These are phyloP conservation scores for Quillaja saponaria DNA, from an alignment of 306 rosid species.

Conservation along the genomic window DNA sequence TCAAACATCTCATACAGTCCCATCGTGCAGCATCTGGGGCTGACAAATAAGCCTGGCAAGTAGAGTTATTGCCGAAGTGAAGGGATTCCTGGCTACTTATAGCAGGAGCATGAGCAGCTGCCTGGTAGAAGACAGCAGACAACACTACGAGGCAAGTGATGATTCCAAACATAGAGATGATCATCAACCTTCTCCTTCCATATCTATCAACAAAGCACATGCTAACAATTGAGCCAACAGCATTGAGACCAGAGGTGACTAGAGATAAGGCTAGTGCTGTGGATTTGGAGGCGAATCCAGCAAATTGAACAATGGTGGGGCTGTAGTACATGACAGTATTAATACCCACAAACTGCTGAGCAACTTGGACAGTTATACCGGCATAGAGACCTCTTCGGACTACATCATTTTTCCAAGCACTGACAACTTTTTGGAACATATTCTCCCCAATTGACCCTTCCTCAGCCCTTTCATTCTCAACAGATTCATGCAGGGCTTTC, in stretches of 20 bases:
- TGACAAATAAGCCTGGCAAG: constrained; percentile 51
- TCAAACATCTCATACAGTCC: constrained; percentile 80
- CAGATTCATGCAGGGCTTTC: constrained; percentile 53
- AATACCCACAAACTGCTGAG: constrained; percentile 82
- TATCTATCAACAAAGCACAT: constrained; percentile 61
- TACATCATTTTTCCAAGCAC: constrained; percentile 43
- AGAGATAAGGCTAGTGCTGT: constrained; percentile 82
- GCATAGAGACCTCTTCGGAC: constrained; percentile 78
- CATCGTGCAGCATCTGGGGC: constrained; percentile 50
- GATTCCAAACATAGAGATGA: constrained; percentile 62
- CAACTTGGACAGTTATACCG: constrained; percentile 72
- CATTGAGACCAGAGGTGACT: constrained; percentile 70
- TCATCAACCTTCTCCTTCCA: constrained; percentile 71
- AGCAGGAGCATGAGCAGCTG: constrained; percentile 58
- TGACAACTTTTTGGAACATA: constrained; percentile 40
- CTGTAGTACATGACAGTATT: constrained; percentile 91
- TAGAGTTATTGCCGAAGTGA: constrained; percentile 62
- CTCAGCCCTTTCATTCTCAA: constrained; percentile 54
- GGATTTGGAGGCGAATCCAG: constrained; percentile 74
- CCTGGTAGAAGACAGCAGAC: constrained; percentile 49
- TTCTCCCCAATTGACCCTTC: constrained; percentile 50
- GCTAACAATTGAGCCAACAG: constrained; percentile 64
- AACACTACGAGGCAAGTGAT: constrained; percentile 50
- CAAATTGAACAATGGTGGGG: constrained; percentile 85
- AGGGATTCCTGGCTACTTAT: constrained; percentile 47